phyloP scores from a whole-genome alignment of 2,329 filamentous ascomycete genomes.

The Leptosphaerulina australis region DNA sequence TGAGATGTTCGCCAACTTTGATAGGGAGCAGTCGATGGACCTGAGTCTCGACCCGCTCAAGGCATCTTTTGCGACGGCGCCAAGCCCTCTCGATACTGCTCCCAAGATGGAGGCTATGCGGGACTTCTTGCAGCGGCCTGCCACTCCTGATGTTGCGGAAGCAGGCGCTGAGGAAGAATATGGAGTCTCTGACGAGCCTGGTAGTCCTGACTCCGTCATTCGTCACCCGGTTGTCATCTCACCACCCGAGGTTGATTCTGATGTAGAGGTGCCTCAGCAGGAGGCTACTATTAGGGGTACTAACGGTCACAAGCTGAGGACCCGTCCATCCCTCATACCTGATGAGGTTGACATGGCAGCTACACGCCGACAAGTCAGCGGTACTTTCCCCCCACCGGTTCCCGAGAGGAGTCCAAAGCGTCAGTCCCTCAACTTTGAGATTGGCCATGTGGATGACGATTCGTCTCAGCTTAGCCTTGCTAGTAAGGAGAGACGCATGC shows the following conservation, averaged over 20 bases:
- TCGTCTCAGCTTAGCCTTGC: conserved; percentile 38
- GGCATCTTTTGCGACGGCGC: conserved; percentile 44
- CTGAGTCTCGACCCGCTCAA: conserved; percentile 63
- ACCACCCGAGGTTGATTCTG: conserved; percentile 54
- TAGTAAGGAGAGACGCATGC: conserved; percentile 56
- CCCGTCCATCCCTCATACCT: conserved; percentile 83
- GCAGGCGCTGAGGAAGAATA: conserved; percentile 54
- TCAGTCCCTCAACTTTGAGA: conserved; percentile 43
- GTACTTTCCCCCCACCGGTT: conserved; percentile 62
- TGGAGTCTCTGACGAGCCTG: conserved; percentile 65
- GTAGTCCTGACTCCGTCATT: conserved; percentile 89
- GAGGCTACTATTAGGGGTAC: conserved; percentile 88
- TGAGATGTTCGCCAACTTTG: conserved; percentile 57
- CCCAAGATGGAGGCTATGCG: conserved; percentile 48
- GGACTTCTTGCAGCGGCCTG: conserved; percentile 56
- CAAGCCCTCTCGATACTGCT: conserved; percentile 40
- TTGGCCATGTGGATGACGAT: conserved; percentile 43
- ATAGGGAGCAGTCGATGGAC: conserved; percentile 58
- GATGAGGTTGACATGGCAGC: conserved; percentile 87
- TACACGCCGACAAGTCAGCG: conserved; percentile 81
- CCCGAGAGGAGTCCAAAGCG: conserved; percentile 48
- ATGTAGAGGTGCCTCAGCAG: conserved; percentile 76
- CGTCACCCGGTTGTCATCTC: conserved; percentile 66
- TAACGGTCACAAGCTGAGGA: conserved; percentile 80
- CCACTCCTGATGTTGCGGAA: conserved; percentile 52